Base-by-base conservation (phyloP, 2,329 filamentous ascomycete species). In the Beauveria scarabaeidicola region DNA sequence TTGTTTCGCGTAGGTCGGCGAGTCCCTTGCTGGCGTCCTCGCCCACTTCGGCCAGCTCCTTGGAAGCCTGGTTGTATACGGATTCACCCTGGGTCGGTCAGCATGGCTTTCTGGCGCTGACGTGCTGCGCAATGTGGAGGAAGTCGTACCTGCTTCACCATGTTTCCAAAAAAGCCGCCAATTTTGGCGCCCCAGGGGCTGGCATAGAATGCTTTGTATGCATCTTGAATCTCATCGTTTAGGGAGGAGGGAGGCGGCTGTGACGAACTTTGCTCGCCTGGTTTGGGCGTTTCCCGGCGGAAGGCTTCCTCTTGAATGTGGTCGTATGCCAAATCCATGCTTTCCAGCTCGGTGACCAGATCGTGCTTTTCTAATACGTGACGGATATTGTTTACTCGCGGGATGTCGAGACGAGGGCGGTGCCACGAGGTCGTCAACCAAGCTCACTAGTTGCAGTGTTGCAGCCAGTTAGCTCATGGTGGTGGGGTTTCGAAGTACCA, bases 261-360 rank as follows among this genome's bases (percentile, higher is more conserved):
- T 61, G 71, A 71, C 59, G 75, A 25, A 54, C 73, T 67, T 65
- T 77, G 69, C 62, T 75, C 73, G 23, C 46, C 61, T 63, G 61
- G 61, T 66, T 62, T 65, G 64, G 62, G 77, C 75, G 64, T 79
- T 76, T 86, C 79, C 67, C 84, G 81, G 43, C 83, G 79, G 63
- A 90, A 81, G 55, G 85, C 82, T 72, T 94, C 87, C 77, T 96
- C 91, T 71, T 91, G 87, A 68, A 97, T 96, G 74, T 96, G 91
- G 70, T 99, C 94, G 81, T 97, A 99, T 48, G 92, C 92, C 69
- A 95, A 81, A 83, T 99, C 94, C 94, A 99, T 97, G 64, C 64
- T 68, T 56, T 13, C 25, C 40, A 17, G 21, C 19, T 23, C 11
- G 40, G 8, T 50, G 17, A 21, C 13, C 19, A 15, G 11, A 13